Conservation (phyloP, 495 filamentous ascomycete species). For the Penicillium robsamsonii region DNA sequence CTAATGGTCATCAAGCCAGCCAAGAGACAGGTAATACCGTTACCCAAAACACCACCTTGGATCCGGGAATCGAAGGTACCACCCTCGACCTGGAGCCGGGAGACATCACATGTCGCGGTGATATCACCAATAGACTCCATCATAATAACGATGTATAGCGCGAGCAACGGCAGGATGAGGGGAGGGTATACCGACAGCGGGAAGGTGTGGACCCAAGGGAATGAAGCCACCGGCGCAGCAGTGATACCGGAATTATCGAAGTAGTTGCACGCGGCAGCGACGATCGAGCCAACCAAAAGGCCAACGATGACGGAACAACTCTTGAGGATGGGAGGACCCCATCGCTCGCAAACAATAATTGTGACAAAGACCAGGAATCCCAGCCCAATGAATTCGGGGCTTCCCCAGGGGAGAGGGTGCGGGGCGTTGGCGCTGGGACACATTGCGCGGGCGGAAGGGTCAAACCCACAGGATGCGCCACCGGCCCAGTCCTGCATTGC, state of each 20-base stretch:
- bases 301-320: constrained; percentile 76
- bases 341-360: constrained; percentile 81
- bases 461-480: constrained; percentile 63
- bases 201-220: constrained; percentile 92
- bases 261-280: constrained; percentile 81
- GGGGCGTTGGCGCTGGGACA: constrained; percentile 75
- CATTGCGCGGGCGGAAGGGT: constrained; percentile 54
- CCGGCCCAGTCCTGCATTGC: constrained; percentile 87
- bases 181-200: constrained; percentile 77
- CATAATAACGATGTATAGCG: constrained; percentile 83
- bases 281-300: constrained; percentile 81
- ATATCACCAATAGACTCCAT: constrained; percentile 84
- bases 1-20: constrained; percentile 82
- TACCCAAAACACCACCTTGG: constrained; percentile 75
- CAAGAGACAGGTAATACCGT: constrained; percentile 79
- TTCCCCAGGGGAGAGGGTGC: constrained; percentile 83
- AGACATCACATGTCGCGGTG: constrained; percentile 68
- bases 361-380: constrained; percentile 90
- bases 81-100: constrained; percentile 78
- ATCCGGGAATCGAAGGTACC: constrained; percentile 81
- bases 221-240: constrained; percentile 68
- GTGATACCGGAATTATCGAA: constrained; percentile 71
- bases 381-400: constrained; percentile 81
- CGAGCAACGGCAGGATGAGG: constrained; percentile 77
- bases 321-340: constrained; percentile 77